A percentile compares a stretch with the other conserved stretches of the same genome.
Conservation (phyloP, 148 eudicot genomes). For the Fagopyrum tataricum region DNA sequence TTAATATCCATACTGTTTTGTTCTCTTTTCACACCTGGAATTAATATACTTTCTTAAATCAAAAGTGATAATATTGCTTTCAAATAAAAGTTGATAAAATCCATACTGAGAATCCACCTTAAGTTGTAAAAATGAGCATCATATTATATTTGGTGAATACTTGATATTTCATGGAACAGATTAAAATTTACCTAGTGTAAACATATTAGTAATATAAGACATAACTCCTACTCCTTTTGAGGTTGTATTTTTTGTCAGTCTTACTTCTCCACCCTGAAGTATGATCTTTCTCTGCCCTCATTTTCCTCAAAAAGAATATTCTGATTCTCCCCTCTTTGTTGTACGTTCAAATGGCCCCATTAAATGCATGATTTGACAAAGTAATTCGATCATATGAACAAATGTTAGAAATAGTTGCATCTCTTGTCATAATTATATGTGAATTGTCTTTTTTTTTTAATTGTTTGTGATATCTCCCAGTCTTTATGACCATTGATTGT, state of each 20-base stretch:
- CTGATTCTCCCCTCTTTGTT: not conserved
- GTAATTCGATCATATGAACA: not conserved
- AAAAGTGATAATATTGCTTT: not conserved
- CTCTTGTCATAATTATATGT: not conserved
- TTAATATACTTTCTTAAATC: not conserved
- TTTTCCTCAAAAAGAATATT: not conserved
- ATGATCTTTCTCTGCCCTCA: conserved; percentile 4
- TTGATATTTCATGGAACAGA: not conserved
- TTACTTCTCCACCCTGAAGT: not conserved
- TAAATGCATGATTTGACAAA: not conserved
- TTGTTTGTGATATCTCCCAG: not conserved
- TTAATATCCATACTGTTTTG: conserved; percentile 20
- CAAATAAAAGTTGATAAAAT: not conserved
- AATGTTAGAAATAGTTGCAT: not conserved
- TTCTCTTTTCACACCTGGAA: not conserved
- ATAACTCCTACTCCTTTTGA: not conserved
- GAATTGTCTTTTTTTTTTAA: not conserved
- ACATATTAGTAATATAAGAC: not conserved
- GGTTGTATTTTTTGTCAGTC: not conserved
- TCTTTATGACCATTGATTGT: not conserved
- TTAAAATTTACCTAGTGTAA: not conserved
- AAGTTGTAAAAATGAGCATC: not conserved
- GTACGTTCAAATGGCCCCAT: not conserved
- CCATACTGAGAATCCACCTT: not conserved
- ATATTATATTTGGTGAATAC: not conserved